A percentile compares a stretch with the other conserved stretches of the same genome.
Conservation (phyloP, 305 asterid species). For the Coffea humblotiana region DNA sequence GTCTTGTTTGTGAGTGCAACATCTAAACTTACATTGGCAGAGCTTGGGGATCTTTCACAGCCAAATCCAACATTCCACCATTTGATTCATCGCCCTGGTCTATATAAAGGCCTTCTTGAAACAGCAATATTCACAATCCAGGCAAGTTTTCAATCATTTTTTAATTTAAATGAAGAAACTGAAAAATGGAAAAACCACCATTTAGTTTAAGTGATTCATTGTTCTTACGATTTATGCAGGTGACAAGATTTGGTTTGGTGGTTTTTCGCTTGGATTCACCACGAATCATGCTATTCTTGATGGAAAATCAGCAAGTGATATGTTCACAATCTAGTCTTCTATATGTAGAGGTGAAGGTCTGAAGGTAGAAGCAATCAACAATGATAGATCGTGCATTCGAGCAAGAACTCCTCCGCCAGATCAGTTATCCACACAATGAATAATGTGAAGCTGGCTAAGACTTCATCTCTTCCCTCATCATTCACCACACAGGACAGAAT, state of each 20-base stretch:
- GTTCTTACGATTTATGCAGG: conserved; percentile 24
- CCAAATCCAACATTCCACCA: conserved; percentile 37
- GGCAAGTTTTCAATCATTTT: conserved; percentile 20
- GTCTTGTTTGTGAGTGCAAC: conserved; percentile 39
- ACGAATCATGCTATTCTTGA: conserved; percentile 48
- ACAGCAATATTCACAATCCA: conserved; percentile 43
- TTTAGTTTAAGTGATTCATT: no score
- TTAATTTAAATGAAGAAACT: not conserved
- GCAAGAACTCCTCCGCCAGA: conserved; percentile 50
- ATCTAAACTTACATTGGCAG: conserved; percentile 25
- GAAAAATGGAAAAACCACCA: no score
- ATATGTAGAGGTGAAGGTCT: conserved; percentile 42
- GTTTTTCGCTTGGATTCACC: conserved; percentile 41
- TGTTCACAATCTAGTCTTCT: conserved; percentile 42
- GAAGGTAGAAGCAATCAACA: conserved; percentile 19
- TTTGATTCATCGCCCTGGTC: conserved; percentile 38
- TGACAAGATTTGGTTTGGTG: conserved; percentile 43
- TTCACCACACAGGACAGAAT: conserved; percentile 37
- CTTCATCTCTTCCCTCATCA: conserved; percentile 28
- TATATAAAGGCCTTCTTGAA: conserved; percentile 32
- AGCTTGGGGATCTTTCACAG: conserved; percentile 38
- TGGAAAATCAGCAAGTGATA: conserved; percentile 47
- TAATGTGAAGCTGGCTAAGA: conserved; percentile 25
- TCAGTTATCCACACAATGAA: conserved; percentile 39
- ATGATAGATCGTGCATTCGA: conserved; percentile 33